Base-by-base conservation (phyloP, 371 early-diverging fungal genomes). In the Lichtheimia ramosa region DNA sequence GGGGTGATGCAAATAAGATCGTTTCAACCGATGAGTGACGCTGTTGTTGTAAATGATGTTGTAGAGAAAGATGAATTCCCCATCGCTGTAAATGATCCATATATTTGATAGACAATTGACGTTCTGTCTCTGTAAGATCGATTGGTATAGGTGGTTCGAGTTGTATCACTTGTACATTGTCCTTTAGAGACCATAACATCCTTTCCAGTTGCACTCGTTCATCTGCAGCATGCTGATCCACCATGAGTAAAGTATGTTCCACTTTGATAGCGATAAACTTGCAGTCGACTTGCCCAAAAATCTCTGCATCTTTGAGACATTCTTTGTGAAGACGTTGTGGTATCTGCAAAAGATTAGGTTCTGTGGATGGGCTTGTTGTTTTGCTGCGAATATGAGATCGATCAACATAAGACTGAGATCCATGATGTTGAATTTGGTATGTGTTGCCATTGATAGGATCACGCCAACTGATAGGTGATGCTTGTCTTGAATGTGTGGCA, bases 211-310 rank as follows among this genome's bases (percentile, higher is more conserved):
- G 71, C 5, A 92, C 76, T 2, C 94, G 81, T 62, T 94, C 94
- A 66, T 94, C 91, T 2, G 90, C 92, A 15, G 94, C 94, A 75
- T 94, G 94, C 58, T 94, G 94, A 63, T 94, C 94, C 18, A 92
- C 75, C 27, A 90, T 65, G 0, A 91, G 68, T 3, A 89, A 34
- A 1, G 34, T 49, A 16, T 56, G n/a, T 7, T 59, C 46, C 39
- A 81, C 51, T 39, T 64, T 66, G 27, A 83, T 67, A 0, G 79
- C 62, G 42, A 92, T 88, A 51, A 84, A 92, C 63, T 92, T 90
- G 25, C 57, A 39, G 43, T 92, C 92, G 3, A 87, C 66, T 68
- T 92, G 92, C 0, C 79, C 80, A 42, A 92, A 67, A 13, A 88
- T 83, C 23, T 62, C 42, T 0, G 71, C 71, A 1, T 43, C 42